Evolutionary conservation across 441 rosid species (phyloP), one percentile per base, ranked within the genome.

Genomic region (Populus hybrid): DNA sequence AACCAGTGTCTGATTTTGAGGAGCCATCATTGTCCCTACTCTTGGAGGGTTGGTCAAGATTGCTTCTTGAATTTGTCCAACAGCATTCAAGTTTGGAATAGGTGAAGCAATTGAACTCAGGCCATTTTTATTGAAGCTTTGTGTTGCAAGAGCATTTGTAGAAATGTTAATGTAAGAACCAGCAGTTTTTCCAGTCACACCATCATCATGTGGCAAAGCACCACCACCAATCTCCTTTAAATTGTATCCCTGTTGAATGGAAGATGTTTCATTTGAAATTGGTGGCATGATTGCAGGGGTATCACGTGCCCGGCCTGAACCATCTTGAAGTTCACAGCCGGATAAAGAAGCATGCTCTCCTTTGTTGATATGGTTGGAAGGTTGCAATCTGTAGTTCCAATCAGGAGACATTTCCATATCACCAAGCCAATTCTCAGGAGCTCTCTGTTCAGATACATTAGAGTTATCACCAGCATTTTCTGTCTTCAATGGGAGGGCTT

Each of bases 371-470:
- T 78, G 84, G 75, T 84, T 85, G 36, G 91, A 76, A 75, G 94
- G 69, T 73, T 80, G 83, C 75, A 87, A 82, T 67, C 87, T 80
- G 68, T 81, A 88, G 73, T 94, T 86, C 98, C 99, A 96, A 69
- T 90, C 94, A 75, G 98, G 99, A 84, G 97, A 93, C 98, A 91
- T 94, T 75, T 92, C 97, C 86, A 86, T 88, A 77, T 93, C 91
- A 81, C 81, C 94, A 74, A 88, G 82, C 90, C 89, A 88, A 80
- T 85, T 85, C 63, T 87, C 89, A 40, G 78, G 63, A 70, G 83
- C 79, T 80, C 86, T 88, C 64, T 88, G 78, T 63, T 85, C 92
- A 70, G 86, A 69, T 69, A 78, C 34, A 42, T 63, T 80, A 66
- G 78, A 61, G 63, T 71, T 81, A 61, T 75, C 82, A 73, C 80